Conservation (phyloP, 148 eudicot species). For the Selenicereus undatus region DNA sequence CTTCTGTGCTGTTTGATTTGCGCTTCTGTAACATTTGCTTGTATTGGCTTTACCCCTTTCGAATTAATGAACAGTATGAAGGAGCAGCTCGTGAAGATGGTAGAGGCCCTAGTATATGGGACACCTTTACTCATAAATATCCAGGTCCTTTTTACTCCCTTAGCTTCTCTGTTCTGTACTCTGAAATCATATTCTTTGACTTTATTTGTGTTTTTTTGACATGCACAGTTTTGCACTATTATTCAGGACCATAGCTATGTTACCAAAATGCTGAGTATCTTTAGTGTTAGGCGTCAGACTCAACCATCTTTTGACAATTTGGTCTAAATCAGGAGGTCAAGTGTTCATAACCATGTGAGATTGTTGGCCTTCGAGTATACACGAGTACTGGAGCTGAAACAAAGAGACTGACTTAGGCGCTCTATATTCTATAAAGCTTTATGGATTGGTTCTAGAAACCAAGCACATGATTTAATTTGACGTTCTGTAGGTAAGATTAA, state of each 20-base stretch:
- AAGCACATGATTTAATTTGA: background rate
- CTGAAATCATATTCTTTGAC: background rate
- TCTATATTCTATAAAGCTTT: background rate
- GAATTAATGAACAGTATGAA: slow-evolving; percentile 28
- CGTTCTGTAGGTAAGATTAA: slow-evolving; percentile 31
- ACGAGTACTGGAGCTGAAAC: background rate
- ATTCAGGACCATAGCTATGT: background rate
- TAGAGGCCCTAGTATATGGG: slow-evolving; percentile 38
- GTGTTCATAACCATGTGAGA: background rate
- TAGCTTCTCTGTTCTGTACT: background rate
- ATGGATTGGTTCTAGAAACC: background rate
- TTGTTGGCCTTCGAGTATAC: background rate
- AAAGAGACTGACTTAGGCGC: background rate
- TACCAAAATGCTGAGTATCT: background rate
- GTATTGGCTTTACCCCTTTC: background rate
- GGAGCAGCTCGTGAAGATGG: slow-evolving; percentile 40
- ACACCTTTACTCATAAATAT: slow-evolving; percentile 31
- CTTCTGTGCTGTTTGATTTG: background rate
- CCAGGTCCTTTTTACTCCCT: slow-evolving; percentile 22
- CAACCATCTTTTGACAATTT: no score
- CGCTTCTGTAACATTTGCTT: background rate
- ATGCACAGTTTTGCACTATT: background rate
- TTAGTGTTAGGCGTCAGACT: background rate
- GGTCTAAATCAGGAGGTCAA: background rate
- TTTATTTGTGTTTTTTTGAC: background rate